Conservation (phyloP, 1,284 basidiomycete genomes). For the Polyporus tsugae region DNA sequence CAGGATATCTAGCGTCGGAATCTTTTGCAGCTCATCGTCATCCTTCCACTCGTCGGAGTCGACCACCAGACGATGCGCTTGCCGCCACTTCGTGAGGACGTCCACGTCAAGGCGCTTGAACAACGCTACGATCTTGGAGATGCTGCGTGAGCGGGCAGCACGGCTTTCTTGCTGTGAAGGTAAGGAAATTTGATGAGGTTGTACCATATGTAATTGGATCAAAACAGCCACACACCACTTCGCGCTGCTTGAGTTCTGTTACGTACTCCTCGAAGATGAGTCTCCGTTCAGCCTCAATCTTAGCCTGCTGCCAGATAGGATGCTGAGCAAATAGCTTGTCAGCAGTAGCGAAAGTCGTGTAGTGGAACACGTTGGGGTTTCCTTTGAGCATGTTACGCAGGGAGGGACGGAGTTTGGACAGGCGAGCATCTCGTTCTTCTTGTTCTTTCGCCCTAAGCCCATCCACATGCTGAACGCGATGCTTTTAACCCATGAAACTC, state of each 20-base stretch:
- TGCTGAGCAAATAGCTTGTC: slow-evolving; percentile 85
- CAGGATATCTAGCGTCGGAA: slow-evolving; percentile 90
- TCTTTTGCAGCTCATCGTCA: slow-evolving; percentile 78
- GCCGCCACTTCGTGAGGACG: slow-evolving; percentile 89
- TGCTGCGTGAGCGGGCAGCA: slow-evolving; percentile 76
- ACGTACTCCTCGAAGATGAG: slow-evolving; percentile 93
- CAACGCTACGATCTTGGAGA: slow-evolving; percentile 79
- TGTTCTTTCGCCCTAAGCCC: slow-evolving; percentile 71
- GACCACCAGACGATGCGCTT: slow-evolving; percentile 78
- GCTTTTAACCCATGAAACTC: slow-evolving; percentile 19
- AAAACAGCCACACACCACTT: slow-evolving; percentile 69
- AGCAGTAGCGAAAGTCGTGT: slow-evolving; percentile 88
- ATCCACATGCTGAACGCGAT: slow-evolving; percentile 70
- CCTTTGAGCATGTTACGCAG: slow-evolving; percentile 85
- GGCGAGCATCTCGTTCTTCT: slow-evolving; percentile 82
- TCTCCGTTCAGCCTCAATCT: slow-evolving; percentile 83
- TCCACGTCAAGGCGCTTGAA: slow-evolving; percentile 88
- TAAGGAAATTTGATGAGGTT: slow-evolving; percentile 13
- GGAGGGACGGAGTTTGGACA: slow-evolving; percentile 85
- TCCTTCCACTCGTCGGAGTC: slow-evolving; percentile 81
- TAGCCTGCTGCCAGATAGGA: slow-evolving; percentile 88
- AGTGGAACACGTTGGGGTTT: slow-evolving; percentile 87
- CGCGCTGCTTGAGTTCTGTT: slow-evolving; percentile 81
- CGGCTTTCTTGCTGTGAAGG: slow-evolving; percentile 73
- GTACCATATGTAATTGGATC: slow-evolving; percentile 12